Conservation (phyloP, 1,284 basidiomycete species). For the Megacollybia platyphylla region DNA sequence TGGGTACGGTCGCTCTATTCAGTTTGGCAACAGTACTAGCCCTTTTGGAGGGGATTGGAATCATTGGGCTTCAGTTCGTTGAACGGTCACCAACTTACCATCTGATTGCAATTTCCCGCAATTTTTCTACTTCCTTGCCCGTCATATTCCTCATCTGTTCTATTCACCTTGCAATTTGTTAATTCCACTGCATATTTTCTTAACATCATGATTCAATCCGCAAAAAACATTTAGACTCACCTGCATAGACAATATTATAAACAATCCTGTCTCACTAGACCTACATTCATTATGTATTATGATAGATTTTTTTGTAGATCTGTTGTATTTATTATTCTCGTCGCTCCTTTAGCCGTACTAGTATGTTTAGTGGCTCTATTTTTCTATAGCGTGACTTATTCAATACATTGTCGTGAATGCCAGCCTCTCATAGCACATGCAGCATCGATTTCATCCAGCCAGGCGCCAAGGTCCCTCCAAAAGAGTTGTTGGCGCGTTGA, state of each 20-base stretch:
- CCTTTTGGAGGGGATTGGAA: slow-evolving; percentile 13
- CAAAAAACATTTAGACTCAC: too few species aligned
- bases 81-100: slow-evolving; percentile 6
- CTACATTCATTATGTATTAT: too few species aligned
- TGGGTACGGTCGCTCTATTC: slow-evolving; percentile 5
- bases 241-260: too few species aligned
- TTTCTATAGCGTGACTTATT: too few species aligned
- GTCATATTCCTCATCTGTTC: not conserved
- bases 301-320: too few species aligned
- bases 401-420: too few species aligned
- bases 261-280: too few species aligned
- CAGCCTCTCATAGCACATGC: too few species aligned
- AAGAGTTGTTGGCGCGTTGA: slow-evolving; percentile 22
- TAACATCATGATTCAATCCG: too few species aligned
- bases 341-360: too few species aligned
- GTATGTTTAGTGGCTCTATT: too few species aligned
- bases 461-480: slow-evolving; percentile 24
- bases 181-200: not conserved
- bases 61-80: slow-evolving; percentile 14
- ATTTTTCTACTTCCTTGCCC: not conserved
- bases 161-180: not conserved
- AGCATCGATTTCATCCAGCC: slow-evolving; percentile 20
- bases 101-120: slow-evolving; percentile 5
- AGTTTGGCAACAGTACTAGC: slow-evolving; percentile 8
- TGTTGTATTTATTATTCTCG: too few species aligned